phyloP scores from a whole-genome alignment of 2,329 filamentous ascomycete genomes.

The Berkeleyomyces basicola region DNA sequence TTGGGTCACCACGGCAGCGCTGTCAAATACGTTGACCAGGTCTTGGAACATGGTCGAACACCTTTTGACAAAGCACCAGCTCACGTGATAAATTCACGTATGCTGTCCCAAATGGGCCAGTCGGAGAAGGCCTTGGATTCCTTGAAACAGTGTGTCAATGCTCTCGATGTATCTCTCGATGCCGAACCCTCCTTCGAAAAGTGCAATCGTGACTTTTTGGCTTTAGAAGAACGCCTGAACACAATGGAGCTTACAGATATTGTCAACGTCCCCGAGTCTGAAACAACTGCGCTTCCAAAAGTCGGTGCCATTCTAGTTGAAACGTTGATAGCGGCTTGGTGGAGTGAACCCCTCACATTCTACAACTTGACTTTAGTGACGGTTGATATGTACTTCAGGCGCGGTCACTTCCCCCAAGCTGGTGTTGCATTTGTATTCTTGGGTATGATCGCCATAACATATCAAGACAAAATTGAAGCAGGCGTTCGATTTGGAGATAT shows the following conservation, averaged over 20 bases:
- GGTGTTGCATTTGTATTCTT: conserved; percentile 52
- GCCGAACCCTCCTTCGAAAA: conserved; percentile 53
- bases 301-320: conserved; percentile 56
- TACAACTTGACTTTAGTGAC: conserved; percentile 54
- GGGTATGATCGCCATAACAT: conserved; percentile 47
- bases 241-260: conserved; percentile 35
- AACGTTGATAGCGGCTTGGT: conserved; percentile 53
- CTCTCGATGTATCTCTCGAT: conserved; percentile 50
- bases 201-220: conserved; percentile 60
- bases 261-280: conserved; percentile 18
- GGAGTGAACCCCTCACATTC: conserved; percentile 55
- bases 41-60: conserved; percentile 54
- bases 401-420: conserved; percentile 52
- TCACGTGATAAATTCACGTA: conserved; percentile 66
- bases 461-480: conserved; percentile 55
- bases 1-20: conserved; percentile 56
- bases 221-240: conserved; percentile 41
- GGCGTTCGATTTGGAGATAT: conserved; percentile 48
- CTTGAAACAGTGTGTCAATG: conserved; percentile 53
- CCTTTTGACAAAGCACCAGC: conserved; percentile 68
- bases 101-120: conserved; percentile 60
- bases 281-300: conserved; percentile 39
- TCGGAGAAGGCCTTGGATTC: conserved; percentile 49
- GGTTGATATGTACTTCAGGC: conserved; percentile 45
- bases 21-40: conserved; percentile 47